These are phyloP conservation scores for Thuja plicata DNA, from an alignment of 83 land plant genomes.

Conservation along the genomic window DNA sequence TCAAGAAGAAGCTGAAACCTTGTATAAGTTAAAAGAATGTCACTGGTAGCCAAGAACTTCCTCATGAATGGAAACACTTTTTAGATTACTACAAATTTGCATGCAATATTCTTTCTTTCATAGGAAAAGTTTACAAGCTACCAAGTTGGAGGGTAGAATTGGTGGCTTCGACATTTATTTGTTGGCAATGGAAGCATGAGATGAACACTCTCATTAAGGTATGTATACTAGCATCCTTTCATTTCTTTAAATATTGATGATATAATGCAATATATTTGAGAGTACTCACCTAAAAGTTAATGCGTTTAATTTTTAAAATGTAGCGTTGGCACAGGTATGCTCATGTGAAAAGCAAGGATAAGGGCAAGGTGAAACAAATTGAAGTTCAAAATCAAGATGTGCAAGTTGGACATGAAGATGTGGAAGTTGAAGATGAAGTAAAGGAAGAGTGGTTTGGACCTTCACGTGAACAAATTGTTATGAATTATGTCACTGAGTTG, in stretches of 20 bases:
- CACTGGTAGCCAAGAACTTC: neutral
- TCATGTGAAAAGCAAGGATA: too few relatives aligned
- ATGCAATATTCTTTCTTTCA: neutral
- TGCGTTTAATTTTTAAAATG: too few relatives aligned
- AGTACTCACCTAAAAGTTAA: too few relatives aligned
- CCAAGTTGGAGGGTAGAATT: neutral
- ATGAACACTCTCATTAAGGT: neutral
- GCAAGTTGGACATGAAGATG: too few relatives aligned
- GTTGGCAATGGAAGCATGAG: constrained; percentile 7
- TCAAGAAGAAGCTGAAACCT: neutral
- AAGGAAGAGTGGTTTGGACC: too few relatives aligned
- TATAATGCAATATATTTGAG: too few relatives aligned
- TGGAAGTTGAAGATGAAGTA: too few relatives aligned
- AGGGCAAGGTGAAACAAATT: too few relatives aligned
- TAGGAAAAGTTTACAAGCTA: neutral
- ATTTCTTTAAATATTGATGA: too few relatives aligned
- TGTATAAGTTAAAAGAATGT: neutral
- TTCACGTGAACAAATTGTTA: neutral
- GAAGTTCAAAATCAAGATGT: too few relatives aligned
- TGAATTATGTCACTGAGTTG: neutral
- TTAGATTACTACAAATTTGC: neutral
- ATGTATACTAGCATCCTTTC: neutral
- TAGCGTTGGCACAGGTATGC: too few relatives aligned
- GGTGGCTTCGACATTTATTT: neutral
- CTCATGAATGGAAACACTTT: neutral